Conservation (phyloP, 176 grass and related monocot genomes). For the Bromus sterilis region DNA sequence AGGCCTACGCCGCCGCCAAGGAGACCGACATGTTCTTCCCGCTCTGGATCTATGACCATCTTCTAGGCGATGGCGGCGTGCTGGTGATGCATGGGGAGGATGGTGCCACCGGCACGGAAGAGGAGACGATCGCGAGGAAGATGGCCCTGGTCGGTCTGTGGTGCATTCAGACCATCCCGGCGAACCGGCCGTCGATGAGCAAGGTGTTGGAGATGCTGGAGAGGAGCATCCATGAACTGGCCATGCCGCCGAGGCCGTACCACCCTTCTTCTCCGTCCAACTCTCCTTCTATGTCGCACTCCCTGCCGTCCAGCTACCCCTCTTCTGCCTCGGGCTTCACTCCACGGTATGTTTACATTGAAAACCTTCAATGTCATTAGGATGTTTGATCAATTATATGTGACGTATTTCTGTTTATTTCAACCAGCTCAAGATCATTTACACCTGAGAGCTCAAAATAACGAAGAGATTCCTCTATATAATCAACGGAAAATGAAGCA, state of each 20-base stretch:
- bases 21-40: slow-evolving; percentile 44
- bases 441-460: slow-evolving; percentile 2
- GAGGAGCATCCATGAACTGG: slow-evolving; percentile 26
- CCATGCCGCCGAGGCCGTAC: slow-evolving; percentile 52
- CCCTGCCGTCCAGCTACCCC: slow-evolving; percentile 20
- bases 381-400: too few species aligned
- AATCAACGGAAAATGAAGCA: too few species aligned
- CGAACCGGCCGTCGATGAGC: slow-evolving; percentile 56
- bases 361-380: too few species aligned
- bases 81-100: background rate
- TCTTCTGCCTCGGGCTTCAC: slow-evolving; percentile 26
- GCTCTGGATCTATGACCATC: slow-evolving; percentile 59
- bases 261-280: slow-evolving; percentile 7
- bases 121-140: slow-evolving; percentile 42
- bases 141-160: slow-evolving; percentile 56
- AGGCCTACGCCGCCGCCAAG: background rate
- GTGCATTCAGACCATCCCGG: slow-evolving; percentile 58
- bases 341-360: too few species aligned
- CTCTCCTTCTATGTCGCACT: slow-evolving; percentile 3
- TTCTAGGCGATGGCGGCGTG: slow-evolving; percentile 11
- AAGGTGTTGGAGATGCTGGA: slow-evolving; percentile 75
- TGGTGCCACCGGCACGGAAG: background rate
- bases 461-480: background rate
- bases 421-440: slow-evolving; percentile 12
- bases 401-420: too few species aligned